Base-by-base conservation (phyloP, 768 basidiomycete genomes). In the Boletus patriciae region DNA sequence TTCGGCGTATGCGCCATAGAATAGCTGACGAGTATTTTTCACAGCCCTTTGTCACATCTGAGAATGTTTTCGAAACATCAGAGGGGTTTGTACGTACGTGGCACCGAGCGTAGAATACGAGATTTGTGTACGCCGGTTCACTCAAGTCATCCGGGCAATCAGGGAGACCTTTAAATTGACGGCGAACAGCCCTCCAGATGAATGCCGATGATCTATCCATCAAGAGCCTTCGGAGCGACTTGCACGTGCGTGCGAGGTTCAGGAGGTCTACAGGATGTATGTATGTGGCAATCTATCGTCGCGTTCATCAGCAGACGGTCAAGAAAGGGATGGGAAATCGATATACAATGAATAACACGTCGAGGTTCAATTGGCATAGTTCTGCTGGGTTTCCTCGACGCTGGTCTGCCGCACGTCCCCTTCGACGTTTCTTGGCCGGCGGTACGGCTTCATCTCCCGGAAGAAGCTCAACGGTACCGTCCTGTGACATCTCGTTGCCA, bases 281-380 rank as follows among this genome's bases (percentile, higher is more conserved):
- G 36, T 25, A 49, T 13, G 33, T 9, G 3, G 33, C 31, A 25
- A 23, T 6, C 34, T 25, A 12, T 31, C 29, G 29, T 1, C 9
- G 9, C 29, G 29, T 31, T 31, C 29, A 31, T 31, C 29, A 31
- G 29, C 29, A 31, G 10, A 10, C 29, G 29, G 29, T 31, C 29
- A 4, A 31, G 29, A 4, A 31, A 31, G 29, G 29, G 9, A 31
- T 8, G 29, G 29, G 1, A 10, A 31, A 9, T 31, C 8, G 4
- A 31, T 31, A 31, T 15, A 62, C 60, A 18, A 54, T 48, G 34
- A 45, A 54, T 8, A 58, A 36, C 6, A 63, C 57, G 8, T 50
- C 57, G 23, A 59, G 46, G 33, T 52, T 58, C 43, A 59, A 23
- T 31, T 37, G 47, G 21, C 42, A 52, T 1, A 45, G 37, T 19